These are phyloP conservation scores for Lasiosphaeria miniovina DNA, from an alignment of 495 filamentous ascomycete genomes.

Conservation along the genomic window DNA sequence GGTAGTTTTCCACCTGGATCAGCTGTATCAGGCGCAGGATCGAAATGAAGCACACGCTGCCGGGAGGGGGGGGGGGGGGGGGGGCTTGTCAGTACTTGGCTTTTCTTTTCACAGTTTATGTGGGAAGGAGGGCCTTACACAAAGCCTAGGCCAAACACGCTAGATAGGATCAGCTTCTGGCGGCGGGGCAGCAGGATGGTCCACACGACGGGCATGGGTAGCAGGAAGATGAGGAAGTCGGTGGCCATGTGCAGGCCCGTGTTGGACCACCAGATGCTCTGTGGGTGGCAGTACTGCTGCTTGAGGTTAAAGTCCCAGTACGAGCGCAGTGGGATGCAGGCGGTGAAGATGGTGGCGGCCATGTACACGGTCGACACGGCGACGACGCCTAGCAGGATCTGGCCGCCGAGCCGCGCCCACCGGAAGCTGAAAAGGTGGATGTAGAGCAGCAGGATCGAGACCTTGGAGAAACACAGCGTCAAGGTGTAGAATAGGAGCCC, in stretches of 20 bases:
- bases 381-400: conserved; percentile 28
- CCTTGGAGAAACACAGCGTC: conserved; percentile 33
- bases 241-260: conserved; percentile 34
- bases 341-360: conserved; percentile 26
- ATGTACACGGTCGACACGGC: conserved; percentile 24
- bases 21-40: conserved; percentile 31
- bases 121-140: conserved; percentile 17
- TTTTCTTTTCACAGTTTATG: not conserved
- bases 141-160: conserved; percentile 35
- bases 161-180: conserved; percentile 34
- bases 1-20: conserved; percentile 19
- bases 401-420: conserved; percentile 30
- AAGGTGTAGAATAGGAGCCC: conserved; percentile 29
- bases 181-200: conserved; percentile 29
- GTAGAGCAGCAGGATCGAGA: conserved; percentile 39
- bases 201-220: conserved; percentile 40
- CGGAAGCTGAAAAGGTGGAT: conserved; percentile 38
- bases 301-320: conserved; percentile 31
- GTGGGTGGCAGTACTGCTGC: conserved; percentile 25
- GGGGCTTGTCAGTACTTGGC: not conserved
- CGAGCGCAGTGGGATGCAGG: conserved; percentile 27
- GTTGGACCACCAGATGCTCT: conserved; percentile 34
- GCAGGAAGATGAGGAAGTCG: conserved; percentile 36
- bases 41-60: conserved; percentile 34
- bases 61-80: not conserved